Evolutionary conservation across 192 early-diverging fungal genomes (phyloP).

Genomic region (Thamnidium elegans): DNA sequence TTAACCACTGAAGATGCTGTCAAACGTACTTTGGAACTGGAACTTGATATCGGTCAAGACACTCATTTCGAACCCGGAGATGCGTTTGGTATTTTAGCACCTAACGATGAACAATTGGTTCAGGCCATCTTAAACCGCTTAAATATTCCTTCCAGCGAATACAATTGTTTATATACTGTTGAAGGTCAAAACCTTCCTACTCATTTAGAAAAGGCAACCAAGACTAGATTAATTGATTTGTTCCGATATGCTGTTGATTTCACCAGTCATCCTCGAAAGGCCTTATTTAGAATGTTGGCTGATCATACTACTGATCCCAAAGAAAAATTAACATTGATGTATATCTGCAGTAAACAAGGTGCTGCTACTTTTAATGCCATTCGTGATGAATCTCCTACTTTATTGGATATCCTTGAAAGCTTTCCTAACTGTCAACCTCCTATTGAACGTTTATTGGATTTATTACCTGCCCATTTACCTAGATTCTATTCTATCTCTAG

Average conservation of each 20-base stretch:
- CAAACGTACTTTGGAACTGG: conserved; percentile 68
- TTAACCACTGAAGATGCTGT: conserved; percentile 64
- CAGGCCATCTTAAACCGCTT: conserved; percentile 60
- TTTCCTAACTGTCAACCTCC: conserved; percentile 80
- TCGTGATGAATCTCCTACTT: conserved; percentile 63
- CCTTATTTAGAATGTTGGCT: conserved; percentile 76
- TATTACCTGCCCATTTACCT: conserved; percentile 74
- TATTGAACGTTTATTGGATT: conserved; percentile 68
- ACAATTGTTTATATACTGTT: conserved; percentile 37
- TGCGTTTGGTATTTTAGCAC: conserved; percentile 83
- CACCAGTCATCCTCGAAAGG: conserved; percentile 69
- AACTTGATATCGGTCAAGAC: conserved; percentile 45
- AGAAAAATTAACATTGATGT: conserved; percentile 78
- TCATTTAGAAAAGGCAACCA: conserved; percentile 44
- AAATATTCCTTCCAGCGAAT: conserved; percentile 40
- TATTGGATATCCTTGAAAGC: conserved; percentile 76
- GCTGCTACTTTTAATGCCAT: conserved; percentile 61
- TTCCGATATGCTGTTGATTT: conserved; percentile 79
- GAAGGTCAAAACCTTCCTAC: conserved; percentile 50
- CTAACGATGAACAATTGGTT: conserved; percentile 76
- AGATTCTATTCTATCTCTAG: conserved; percentile 86
- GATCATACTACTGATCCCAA: conserved; percentile 66
- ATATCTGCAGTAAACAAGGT: conserved; percentile 79
- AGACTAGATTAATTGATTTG: conserved; percentile 57
- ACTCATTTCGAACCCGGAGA: conserved; percentile 67